Evolutionary conservation across 768 basidiomycete genomes (phyloP).

Genomic region (Psilocybe subaeruginosa): DNA sequence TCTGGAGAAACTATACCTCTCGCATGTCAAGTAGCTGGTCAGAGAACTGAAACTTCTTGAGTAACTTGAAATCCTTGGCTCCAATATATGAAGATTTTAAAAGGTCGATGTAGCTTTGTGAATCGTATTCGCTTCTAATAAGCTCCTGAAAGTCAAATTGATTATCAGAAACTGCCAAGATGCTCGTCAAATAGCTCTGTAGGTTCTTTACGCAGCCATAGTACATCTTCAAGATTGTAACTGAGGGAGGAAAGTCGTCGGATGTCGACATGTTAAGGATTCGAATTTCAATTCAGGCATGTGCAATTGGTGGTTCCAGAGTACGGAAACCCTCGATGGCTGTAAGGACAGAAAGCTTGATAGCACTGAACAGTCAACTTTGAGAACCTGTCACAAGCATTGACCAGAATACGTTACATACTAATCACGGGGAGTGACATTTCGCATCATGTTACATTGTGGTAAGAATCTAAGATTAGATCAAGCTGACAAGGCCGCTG

Average conservation of each 20-base stretch:
- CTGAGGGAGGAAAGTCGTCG: conserved; percentile 13
- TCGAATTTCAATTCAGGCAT: background rate
- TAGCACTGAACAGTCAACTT: background rate
- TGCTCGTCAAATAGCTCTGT: conserved; percentile 39
- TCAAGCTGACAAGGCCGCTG: background rate
- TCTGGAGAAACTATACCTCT: conserved; percentile 42
- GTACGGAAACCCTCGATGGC: background rate
- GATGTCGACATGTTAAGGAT: background rate
- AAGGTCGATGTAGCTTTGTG: conserved; percentile 12
- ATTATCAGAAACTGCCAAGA: conserved; percentile 27
- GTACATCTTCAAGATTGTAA: conserved; percentile 43
- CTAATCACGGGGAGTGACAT: conserved; percentile 11
- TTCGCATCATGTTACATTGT: background rate
- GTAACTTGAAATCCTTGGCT: conserved; percentile 22
- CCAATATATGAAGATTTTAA: conserved; percentile 53
- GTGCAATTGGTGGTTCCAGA: background rate
- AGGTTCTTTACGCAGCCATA: conserved; percentile 44
- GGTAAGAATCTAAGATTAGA: conserved; percentile 13
- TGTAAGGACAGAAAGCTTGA: background rate
- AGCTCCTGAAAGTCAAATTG: background rate
- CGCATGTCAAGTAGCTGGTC: conserved; percentile 53
- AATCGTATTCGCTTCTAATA: background rate
- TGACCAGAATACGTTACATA: background rate
- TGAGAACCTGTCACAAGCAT: background rate
- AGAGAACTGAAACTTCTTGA: conserved; percentile 26